phyloP scores from a whole-genome alignment of 164 flowering plant species.

The Dillenia turbinata region DNA sequence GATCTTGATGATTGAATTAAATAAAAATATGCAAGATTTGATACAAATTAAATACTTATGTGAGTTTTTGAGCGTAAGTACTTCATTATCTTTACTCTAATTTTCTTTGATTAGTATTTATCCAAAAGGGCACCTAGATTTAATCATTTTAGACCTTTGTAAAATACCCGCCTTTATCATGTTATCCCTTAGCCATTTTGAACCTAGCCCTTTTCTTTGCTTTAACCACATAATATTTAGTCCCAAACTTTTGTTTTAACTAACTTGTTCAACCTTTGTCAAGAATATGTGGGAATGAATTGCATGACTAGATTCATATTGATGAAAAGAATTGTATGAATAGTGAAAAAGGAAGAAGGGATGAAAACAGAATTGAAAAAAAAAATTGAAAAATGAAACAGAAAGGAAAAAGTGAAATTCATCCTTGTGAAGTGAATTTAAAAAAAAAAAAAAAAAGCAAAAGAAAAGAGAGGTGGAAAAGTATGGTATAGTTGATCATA shows the following conservation, averaged over 20 bases:
- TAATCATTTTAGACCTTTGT: neutral
- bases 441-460: too few relatives aligned
- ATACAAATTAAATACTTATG: neutral
- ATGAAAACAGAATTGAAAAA: too few relatives aligned
- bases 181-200: neutral
- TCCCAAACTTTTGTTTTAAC: neutral
- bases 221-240: neutral
- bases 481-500: too few relatives aligned
- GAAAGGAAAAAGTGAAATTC: too few relatives aligned
- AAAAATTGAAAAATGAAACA: too few relatives aligned
- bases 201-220: neutral
- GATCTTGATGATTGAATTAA: neutral
- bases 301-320: neutral
- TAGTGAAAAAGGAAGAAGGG: too few relatives aligned
- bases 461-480: too few relatives aligned
- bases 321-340: too few relatives aligned
- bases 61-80: neutral
- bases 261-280: neutral
- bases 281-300: neutral
- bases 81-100: neutral
- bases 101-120: too few relatives aligned
- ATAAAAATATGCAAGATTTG: neutral
- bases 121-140: neutral
- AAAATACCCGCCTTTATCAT: neutral
- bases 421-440: too few relatives aligned